phyloP scores from a whole-genome alignment of 495 filamentous ascomycete species.

The Annulohypoxylon moriforme region DNA sequence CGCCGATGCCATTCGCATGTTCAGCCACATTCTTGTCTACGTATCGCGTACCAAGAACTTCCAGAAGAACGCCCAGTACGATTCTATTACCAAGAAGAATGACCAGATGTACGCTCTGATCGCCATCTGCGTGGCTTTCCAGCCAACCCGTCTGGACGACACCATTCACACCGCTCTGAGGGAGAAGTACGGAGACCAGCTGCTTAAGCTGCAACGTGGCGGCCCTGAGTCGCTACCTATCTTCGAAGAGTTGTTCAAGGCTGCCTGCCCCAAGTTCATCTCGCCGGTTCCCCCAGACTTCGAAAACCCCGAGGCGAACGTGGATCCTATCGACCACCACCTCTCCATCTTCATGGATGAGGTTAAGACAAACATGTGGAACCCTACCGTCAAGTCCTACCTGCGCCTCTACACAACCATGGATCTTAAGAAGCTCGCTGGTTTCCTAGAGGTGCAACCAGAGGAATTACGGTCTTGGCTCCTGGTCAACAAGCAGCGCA shows the following conservation, averaged over 20 bases:
- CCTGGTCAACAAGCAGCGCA: conserved; percentile 97
- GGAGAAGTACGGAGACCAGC: conserved; percentile 99
- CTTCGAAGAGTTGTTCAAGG: conserved; percentile 96
- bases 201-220: conserved; percentile 92
- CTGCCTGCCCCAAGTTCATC: conserved; percentile 99
- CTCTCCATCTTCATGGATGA: conserved; percentile 98
- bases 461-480: conserved; percentile 92
- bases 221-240: conserved; percentile 94
- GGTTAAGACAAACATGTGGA: conserved; percentile 96
- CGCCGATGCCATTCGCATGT: conserved; percentile 98
- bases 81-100: conserved; percentile 99
- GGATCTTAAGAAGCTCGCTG: conserved; percentile 97
- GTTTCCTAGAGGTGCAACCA: conserved; percentile 93
- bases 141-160: conserved; percentile 95
- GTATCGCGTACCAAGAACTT: conserved; percentile 99
- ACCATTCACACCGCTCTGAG: conserved; percentile 97
- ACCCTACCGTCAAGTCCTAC: conserved; percentile 96
- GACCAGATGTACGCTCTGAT: conserved; percentile 99
- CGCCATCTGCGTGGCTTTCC: conserved; percentile 97
- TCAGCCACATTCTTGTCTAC: conserved; percentile 99
- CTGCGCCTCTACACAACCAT: conserved; percentile 99
- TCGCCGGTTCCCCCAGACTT: conserved; percentile 96
- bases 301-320: conserved; percentile 90
- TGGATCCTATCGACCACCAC: conserved; percentile 98
- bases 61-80: conserved; percentile 98